These are phyloP conservation scores for Talaromyces adpressus DNA, from an alignment of 495 filamentous ascomycete genomes.

Conservation along the genomic window DNA sequence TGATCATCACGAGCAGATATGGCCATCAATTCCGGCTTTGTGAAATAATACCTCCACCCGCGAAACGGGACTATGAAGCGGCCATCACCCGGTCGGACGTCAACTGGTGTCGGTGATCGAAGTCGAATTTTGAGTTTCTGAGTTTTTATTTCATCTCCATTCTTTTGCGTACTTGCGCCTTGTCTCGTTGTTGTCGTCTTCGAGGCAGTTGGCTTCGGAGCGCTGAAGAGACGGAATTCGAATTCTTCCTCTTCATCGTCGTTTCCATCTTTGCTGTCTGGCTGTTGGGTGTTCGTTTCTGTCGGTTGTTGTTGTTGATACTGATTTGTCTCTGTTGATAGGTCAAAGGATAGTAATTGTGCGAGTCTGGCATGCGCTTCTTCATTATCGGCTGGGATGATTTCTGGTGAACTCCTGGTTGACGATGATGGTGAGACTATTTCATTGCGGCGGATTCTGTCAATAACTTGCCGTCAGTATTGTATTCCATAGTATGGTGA, in stretches of 20 bases:
- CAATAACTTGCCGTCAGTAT: conserved; percentile 8
- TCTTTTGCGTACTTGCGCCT: background rate
- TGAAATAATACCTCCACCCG: conserved; percentile 40
- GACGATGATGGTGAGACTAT: conserved; percentile 28
- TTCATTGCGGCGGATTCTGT: conserved; percentile 38
- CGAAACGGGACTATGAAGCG: conserved; percentile 36
- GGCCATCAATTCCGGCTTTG: conserved; percentile 23
- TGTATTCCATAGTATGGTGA: background rate
- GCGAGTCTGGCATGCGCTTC: conserved; percentile 33
- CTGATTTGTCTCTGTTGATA: background rate
- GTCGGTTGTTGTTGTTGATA: conserved; percentile 3
- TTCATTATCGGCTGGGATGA: conserved; percentile 14
- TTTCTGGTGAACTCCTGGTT: conserved; percentile 27
- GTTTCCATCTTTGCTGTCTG: background rate
- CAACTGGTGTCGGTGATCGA: conserved; percentile 30
- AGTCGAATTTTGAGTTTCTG: conserved; percentile 38
- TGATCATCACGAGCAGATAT: conserved; percentile 7
- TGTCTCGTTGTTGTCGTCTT: background rate
- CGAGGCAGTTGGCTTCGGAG: conserved; percentile 14
- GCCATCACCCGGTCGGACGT: conserved; percentile 22
- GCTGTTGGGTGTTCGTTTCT: background rate
- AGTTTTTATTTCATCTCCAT: conserved; percentile 9
- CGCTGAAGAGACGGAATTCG: conserved; percentile 40
- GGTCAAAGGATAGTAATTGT: conserved; percentile 32
- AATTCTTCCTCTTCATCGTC: conserved; percentile 43